Percentiles rank a stretch among this genome's conserved stretches.
These are phyloP conservation scores for Colletotrichum ledebouriae DNA, from an alignment of 2,329 filamentous ascomycete species.

Conservation along the genomic window DNA sequence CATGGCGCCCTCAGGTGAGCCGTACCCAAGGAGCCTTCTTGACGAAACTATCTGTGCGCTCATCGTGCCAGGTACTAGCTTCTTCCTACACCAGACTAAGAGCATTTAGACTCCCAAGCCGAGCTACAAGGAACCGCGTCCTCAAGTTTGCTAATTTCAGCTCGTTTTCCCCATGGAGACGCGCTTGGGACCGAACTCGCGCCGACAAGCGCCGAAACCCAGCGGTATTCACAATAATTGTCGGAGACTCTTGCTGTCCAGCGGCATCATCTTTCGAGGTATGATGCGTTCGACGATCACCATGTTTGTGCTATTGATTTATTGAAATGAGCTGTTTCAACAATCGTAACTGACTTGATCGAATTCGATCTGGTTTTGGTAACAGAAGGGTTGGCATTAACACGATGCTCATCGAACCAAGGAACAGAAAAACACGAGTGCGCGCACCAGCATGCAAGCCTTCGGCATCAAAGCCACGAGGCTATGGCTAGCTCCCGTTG, in stretches of 20 bases:
- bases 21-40: not conserved
- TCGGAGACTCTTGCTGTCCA: no score
- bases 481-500: conserved; percentile 29
- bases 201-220: not conserved
- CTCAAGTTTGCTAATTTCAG: conserved; percentile 8
- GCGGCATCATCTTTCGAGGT: no score
- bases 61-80: conserved; percentile 15
- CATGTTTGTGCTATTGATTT: no score
- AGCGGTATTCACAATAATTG: no score
- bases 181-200: not conserved
- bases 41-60: conserved; percentile 4
- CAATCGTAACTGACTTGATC: no score
- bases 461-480: not conserved
- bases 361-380: no score
- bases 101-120: not conserved
- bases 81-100: not conserved
- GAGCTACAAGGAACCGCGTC: not conserved
- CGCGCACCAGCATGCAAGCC: conserved; percentile 8
- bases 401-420: no score
- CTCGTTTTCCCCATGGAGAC: not conserved
- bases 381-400: no score
- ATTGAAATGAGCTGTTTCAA: no score
- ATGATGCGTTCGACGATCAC: no score
- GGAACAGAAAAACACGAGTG: not conserved
- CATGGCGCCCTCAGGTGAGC: conserved; percentile 6